phyloP scores from a whole-genome alignment of 176 grass and related monocot genomes.

The Eleusine coracana region DNA sequence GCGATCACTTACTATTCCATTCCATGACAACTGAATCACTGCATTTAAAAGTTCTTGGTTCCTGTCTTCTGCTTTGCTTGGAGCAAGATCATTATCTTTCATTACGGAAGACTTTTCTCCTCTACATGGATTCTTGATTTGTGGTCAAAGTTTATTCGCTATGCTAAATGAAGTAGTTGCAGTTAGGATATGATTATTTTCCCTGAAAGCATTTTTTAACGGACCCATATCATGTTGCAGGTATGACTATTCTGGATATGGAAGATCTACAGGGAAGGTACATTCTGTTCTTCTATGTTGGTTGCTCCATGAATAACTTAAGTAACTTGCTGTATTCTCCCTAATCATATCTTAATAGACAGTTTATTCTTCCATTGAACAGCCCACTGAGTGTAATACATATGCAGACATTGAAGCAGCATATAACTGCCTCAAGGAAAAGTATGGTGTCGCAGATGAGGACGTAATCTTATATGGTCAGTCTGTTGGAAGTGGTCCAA shows the following conservation, averaged over 20 bases:
- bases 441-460: constrained; percentile 73
- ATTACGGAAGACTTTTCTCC: neutral
- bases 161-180: neutral
- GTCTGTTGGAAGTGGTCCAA: constrained; percentile 91
- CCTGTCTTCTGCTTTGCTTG: neutral
- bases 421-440: constrained; percentile 88
- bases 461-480: constrained; percentile 91
- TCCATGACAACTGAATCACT: constrained; percentile 1
- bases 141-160: constrained; percentile 19
- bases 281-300: constrained; percentile 32
- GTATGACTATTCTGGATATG: constrained; percentile 94
- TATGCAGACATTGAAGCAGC: constrained; percentile 97
- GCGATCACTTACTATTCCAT: neutral
- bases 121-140: neutral
- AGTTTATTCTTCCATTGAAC: constrained; percentile 68
- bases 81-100: neutral
- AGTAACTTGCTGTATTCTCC: constrained; percentile 36
- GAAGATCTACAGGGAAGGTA: constrained; percentile 91
- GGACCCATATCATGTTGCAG: constrained; percentile 43
- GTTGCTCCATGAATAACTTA: constrained; percentile 34
- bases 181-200: neutral
- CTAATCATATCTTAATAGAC: constrained; percentile 55
- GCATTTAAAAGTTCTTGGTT: constrained; percentile 15
- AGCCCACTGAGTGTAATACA: constrained; percentile 94
- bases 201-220: constrained; percentile 11